Conservation (phyloP, 208 protist genomes). For the Crithidia sp. region DNA sequence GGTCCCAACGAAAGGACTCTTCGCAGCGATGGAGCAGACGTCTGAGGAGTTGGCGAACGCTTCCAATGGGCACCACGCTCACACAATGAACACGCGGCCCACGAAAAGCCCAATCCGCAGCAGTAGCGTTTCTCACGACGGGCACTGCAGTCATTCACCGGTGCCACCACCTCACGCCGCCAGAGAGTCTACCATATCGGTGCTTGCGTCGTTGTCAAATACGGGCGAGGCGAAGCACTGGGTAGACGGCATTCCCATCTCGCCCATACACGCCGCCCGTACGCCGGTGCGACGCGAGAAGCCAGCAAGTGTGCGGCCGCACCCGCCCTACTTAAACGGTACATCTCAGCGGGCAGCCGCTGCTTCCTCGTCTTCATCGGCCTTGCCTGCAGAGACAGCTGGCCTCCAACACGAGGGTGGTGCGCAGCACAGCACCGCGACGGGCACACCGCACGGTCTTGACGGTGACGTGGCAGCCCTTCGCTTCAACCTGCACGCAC, state of each 20-base stretch:
- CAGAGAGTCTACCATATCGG: neutral
- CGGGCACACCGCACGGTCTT: neutral
- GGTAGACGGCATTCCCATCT: constrained; percentile 13
- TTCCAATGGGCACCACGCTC: neutral
- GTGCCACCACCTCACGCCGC: neutral
- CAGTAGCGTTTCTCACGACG: neutral
- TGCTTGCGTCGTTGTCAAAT: neutral
- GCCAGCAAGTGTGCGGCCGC: neutral
- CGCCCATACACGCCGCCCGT: neutral
- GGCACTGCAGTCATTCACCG: too few relatives aligned
- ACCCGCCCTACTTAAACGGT: neutral
- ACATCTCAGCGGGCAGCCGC: neutral
- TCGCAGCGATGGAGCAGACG: neutral
- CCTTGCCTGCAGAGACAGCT: too few relatives aligned
- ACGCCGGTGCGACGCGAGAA: constrained; percentile 4
- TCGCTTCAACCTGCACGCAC: constrained; percentile 25
- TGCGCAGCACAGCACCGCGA: neutral
- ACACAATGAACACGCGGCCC: neutral
- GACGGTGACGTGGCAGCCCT: constrained; percentile 22
- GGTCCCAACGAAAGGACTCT: constrained; percentile 10
- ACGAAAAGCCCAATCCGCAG: neutral
- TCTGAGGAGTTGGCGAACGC: neutral
- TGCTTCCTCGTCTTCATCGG: constrained; percentile 6
- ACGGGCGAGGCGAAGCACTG: neutral
- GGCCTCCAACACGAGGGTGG: too few relatives aligned